Evolutionary conservation across 164 flowering plant genomes (phyloP).

Genomic region (Vitis riparia): DNA sequence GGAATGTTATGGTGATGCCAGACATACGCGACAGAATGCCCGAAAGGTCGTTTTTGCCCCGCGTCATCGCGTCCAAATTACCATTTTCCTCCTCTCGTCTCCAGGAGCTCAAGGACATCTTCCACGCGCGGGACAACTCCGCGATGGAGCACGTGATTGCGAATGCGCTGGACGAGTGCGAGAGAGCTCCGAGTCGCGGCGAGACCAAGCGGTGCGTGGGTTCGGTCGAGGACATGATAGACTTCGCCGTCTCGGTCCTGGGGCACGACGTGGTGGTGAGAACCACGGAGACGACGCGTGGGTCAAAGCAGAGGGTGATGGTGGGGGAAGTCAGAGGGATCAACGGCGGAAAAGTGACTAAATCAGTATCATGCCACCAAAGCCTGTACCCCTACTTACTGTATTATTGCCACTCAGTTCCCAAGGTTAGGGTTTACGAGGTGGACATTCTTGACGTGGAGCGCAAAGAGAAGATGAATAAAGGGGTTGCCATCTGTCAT

Average conservation of each 20-base stretch:
- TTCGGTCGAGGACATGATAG: slow-evolving; percentile 85
- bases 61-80: slow-evolving; percentile 50
- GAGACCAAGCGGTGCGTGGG: slow-evolving; percentile 85
- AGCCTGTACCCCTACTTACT: slow-evolving; percentile 77
- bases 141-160: slow-evolving; percentile 39
- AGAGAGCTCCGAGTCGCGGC: slow-evolving; percentile 68
- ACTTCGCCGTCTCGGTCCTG: slow-evolving; percentile 68
- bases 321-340: slow-evolving; percentile 69
- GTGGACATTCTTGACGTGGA: slow-evolving; percentile 60
- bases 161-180: slow-evolving; percentile 68
- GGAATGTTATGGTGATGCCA: slow-evolving; percentile 75
- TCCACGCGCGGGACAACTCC: slow-evolving; percentile 55
- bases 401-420: slow-evolving; percentile 91
- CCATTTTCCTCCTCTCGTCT: slow-evolving; percentile 54
- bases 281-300: slow-evolving; percentile 63
- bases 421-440: slow-evolving; percentile 75
- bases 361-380: slow-evolving; percentile 86
- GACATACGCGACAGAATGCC: slow-evolving; percentile 87
- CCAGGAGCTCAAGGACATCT: slow-evolving; percentile 38
- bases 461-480: slow-evolving; percentile 52
- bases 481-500: slow-evolving; percentile 85
- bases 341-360: slow-evolving; percentile 71
- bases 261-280: slow-evolving; percentile 50
- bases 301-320: slow-evolving; percentile 50
- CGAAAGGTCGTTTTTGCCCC: slow-evolving; percentile 78